A percentile compares a stretch with the other conserved stretches of the same genome.
Conservation (phyloP, 768 basidiomycete genomes). For the Rhodotorula graminis region DNA sequence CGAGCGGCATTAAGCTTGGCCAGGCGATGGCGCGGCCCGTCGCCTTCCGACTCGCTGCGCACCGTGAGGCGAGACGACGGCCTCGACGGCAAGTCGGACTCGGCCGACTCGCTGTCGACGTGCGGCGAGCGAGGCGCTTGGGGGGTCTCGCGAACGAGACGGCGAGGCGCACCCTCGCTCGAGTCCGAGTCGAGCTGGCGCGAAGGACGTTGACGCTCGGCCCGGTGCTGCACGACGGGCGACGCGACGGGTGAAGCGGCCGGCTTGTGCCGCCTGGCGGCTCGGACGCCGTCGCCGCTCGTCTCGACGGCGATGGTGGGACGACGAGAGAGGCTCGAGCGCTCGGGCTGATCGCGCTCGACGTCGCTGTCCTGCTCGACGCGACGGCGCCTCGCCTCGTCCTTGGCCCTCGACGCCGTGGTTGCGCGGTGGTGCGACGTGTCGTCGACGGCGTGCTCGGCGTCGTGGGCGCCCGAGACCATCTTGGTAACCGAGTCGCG, state of each 20-base stretch:
- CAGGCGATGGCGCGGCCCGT: constrained; percentile 3
- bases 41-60: constrained; percentile 16
- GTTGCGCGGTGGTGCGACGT: not conserved
- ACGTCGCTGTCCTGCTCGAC: not conserved
- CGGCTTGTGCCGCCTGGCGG: not conserved
- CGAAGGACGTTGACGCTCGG: not conserved
- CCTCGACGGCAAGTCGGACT: constrained; percentile 4
- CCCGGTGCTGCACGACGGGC: too few relatives aligned
- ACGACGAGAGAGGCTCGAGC: not conserved
- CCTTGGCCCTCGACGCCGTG: not conserved
- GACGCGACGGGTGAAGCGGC: too few relatives aligned
- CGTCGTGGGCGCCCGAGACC: constrained; percentile 5
- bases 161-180: not conserved
- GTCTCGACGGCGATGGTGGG: not conserved
- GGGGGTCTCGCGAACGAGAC: not conserved
- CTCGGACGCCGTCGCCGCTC: not conserved
- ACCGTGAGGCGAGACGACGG: constrained; percentile 5
- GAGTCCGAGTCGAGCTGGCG: not conserved
- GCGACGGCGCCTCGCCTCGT: not conserved
- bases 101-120: constrained; percentile 7
- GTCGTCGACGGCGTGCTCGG: not conserved
- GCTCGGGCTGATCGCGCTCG: not conserved
- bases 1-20: constrained; percentile 13
- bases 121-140: not conserved
- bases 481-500: constrained; percentile 29